Base-by-base conservation (phyloP, 2,329 filamentous ascomycete species). In the Myotisia sp. region DNA sequence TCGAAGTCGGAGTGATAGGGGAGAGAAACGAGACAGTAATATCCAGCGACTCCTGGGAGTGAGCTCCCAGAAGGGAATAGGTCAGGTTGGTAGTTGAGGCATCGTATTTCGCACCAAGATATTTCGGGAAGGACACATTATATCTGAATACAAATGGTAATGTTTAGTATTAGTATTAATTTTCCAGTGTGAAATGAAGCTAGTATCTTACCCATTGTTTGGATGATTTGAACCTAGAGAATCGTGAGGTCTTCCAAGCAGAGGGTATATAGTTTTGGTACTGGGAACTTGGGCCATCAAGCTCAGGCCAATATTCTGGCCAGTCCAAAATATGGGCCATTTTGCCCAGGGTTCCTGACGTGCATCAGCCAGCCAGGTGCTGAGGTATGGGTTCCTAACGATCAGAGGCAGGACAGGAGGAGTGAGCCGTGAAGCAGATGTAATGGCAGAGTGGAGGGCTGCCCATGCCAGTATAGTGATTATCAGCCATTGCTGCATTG, bases 321-420 rank as follows among this genome's bases (percentile, higher is more conserved):
- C 79, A 5, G 77, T 81, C 67, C 76, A 86, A 54, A 86, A 85
- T 54, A 87, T 87, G 16, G 84, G 84, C 84, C 84, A 92, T 58
- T 73, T 70, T 35, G 74, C 69, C 83, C 83, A 92, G 2, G 84
- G 84, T 29, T 68, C 67, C 37, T 78, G 70, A 44, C 84, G 69
- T 26, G 82, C 80, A 83, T 62, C 67, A 55, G 70, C 47, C 26
- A 80, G 62, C 78, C 79, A 84, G n/a, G 74, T 71, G 50, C 74
- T 84, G 4, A 90, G 60, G 48, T 87, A 90, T 1, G 82, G 82
- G 23, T 75, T 79, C 38, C 74, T 74, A 29, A 87, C 81, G 20
- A 79, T 77, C 32, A 90, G 57, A 12, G 82, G 81, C 24, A 81
- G 67, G 1, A 79, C 71, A 7, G 79, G 79, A 36, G 72, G 71